Conservation (phyloP, 768 basidiomycete species). For the Suillus bovinus region DNA sequence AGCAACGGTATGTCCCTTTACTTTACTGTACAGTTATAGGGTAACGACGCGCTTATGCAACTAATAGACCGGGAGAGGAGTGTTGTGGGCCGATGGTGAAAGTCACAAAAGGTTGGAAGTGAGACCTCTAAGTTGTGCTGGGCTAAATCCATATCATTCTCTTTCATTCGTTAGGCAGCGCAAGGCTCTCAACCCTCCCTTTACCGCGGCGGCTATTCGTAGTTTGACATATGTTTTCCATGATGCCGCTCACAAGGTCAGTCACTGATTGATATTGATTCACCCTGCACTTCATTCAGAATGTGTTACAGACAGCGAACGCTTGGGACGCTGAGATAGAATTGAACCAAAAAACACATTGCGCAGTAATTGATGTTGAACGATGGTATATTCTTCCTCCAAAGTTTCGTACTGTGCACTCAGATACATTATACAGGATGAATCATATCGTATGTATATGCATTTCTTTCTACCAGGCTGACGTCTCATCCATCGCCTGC, state of each 20-base stretch:
- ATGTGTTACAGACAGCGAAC: not conserved
- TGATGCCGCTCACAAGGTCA: conserved; percentile 52
- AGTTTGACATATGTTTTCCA: conserved; percentile 47
- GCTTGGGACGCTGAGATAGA: not conserved
- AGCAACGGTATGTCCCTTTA: conserved; percentile 33
- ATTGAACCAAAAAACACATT: not conserved
- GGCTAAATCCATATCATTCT: not conserved
- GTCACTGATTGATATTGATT: not conserved
- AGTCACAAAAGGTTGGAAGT: conserved; percentile 8
- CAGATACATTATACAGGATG: not conserved
- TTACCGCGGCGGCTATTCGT: conserved; percentile 52
- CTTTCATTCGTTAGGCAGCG: conserved; percentile 38
- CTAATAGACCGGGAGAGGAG: conserved; percentile 23
- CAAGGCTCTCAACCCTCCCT: conserved; percentile 51
- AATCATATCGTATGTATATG: not conserved
- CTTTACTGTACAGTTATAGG: not conserved
- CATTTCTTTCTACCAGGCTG: not conserved
- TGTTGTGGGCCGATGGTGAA: conserved; percentile 34
- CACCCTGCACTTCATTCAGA: not conserved
- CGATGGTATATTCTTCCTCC: not conserved
- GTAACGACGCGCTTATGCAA: not conserved
- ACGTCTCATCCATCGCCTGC: not conserved
- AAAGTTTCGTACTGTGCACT: not conserved
- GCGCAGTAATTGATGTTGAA: not conserved
- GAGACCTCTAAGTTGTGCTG: no score